These are phyloP conservation scores for Picochlorum sp. DNA, from an alignment of 139 green algal species.

Conservation along the genomic window DNA sequence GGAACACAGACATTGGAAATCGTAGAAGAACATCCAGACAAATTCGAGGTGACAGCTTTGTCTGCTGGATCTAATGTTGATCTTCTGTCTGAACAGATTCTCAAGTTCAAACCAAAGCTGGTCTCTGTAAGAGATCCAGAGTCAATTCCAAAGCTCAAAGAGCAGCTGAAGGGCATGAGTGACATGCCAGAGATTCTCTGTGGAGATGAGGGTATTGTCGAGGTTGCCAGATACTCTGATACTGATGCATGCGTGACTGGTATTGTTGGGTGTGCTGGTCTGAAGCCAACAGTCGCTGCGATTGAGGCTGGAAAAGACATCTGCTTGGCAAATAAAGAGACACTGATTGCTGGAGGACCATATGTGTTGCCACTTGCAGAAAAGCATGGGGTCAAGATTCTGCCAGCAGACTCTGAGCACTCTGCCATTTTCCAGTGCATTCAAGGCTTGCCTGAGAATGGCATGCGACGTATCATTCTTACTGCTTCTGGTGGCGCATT, in stretches of 20 bases:
- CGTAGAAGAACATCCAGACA: slow-evolving; percentile 84
- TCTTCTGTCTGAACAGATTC: slow-evolving; percentile 77
- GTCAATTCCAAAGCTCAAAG: slow-evolving; percentile 42
- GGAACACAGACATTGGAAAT: slow-evolving; percentile 99
- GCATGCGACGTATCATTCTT: slow-evolving; percentile 93
- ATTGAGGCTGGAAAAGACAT: slow-evolving; percentile 98
- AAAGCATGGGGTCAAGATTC: slow-evolving; percentile 86
- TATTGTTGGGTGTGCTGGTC: slow-evolving; percentile 95
- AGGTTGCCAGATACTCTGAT: slow-evolving; percentile 54
- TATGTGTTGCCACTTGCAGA: slow-evolving; percentile 87
- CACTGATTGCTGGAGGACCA: slow-evolving; percentile 88
- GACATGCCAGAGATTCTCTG: slow-evolving; percentile 82
- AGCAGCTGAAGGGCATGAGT: slow-evolving; percentile 36
- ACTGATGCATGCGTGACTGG: slow-evolving; percentile 55
- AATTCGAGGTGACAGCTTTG: slow-evolving; percentile 89
- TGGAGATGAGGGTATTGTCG: slow-evolving; percentile 75
- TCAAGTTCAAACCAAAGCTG: slow-evolving; percentile 78
- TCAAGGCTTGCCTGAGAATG: slow-evolving; percentile 86
- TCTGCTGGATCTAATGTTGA: slow-evolving; percentile 86
- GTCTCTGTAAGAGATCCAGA: slow-evolving; percentile 70
- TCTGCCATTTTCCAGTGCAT: slow-evolving; percentile 96
- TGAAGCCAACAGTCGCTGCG: slow-evolving; percentile 91
- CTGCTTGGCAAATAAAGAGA: slow-evolving; percentile 99
- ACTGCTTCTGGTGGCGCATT: slow-evolving; percentile 97
- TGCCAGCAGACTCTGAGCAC: slow-evolving; percentile 97